Conservation (phyloP, 148 eudicot genomes). For the Amaranthus hypochondriacus region DNA sequence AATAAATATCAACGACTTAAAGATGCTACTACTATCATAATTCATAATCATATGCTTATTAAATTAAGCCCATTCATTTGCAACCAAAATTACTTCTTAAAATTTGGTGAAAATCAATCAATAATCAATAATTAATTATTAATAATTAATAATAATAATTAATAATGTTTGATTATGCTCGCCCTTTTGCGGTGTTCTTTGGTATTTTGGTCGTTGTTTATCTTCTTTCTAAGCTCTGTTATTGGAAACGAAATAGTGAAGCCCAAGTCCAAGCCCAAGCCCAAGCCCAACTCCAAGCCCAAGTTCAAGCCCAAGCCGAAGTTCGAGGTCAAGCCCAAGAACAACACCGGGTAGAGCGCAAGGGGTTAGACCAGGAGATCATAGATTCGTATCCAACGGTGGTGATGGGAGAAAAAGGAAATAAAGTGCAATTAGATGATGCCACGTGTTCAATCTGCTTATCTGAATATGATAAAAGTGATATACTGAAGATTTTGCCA, state of each 20-base stretch:
- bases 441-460: slow-evolving; percentile 29
- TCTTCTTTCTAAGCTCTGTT: not conserved
- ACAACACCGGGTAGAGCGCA: not conserved
- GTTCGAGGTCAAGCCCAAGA: not conserved
- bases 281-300: not conserved
- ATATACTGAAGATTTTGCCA: slow-evolving; percentile 21
- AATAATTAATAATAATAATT: not conserved
- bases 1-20: no score
- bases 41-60: no score
- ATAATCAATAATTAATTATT: no score
- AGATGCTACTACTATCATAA: no score
- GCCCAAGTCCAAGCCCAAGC: not conserved
- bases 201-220: not conserved
- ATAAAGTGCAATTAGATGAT: slow-evolving; percentile 16
- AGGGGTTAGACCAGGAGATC: slow-evolving; percentile 18
- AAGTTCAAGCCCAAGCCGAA: not conserved
- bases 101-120: no score
- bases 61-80: no score
- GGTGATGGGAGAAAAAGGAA: slow-evolving; percentile 5
- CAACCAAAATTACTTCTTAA: no score
- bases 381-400: slow-evolving; percentile 28
- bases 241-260: not conserved
- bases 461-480: slow-evolving; percentile 12
- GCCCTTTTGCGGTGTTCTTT: not conserved
- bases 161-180: slow-evolving; percentile 9